Conservation (phyloP, 176 grass and related monocot genomes). For the Stipa capillata region DNA sequence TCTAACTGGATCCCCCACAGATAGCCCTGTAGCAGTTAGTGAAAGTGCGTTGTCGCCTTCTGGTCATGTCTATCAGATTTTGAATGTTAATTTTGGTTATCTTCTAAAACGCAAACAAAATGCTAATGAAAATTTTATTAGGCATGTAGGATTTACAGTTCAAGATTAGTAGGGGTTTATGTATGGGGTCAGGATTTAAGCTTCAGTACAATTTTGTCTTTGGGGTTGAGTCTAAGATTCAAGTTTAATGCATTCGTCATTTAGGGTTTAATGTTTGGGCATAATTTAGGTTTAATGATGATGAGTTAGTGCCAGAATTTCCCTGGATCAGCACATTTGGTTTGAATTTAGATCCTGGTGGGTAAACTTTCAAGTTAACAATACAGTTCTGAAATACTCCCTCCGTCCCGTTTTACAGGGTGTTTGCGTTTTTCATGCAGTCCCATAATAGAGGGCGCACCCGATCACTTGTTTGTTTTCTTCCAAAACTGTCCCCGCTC, state of each 20-base stretch:
- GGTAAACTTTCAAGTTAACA: neutral
- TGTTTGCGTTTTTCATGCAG: too few species aligned
- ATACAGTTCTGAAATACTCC: neutral
- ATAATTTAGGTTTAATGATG: neutral
- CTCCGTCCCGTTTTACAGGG: too few species aligned
- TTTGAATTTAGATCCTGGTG: neutral
- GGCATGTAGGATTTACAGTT: neutral
- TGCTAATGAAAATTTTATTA: neutral
- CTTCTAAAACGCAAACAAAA: neutral
- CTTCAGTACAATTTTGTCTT: constrained; percentile 1
- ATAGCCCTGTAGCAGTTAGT: neutral
- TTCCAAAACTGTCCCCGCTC: too few species aligned
- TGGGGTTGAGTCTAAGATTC: neutral
- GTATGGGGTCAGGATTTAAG: neutral
- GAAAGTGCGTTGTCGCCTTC: neutral
- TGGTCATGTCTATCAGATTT: neutral
- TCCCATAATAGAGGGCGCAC: too few species aligned
- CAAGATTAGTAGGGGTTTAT: neutral
- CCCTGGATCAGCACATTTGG: neutral
- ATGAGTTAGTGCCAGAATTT: neutral
- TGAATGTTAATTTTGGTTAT: neutral
- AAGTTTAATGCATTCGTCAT: neutral
- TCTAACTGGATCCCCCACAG: neutral
- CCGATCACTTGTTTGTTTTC: too few species aligned
- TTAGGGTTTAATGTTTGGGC: neutral